Base-by-base conservation (phyloP, 176 grass and related monocot species). In the Ensete glaucum region DNA sequence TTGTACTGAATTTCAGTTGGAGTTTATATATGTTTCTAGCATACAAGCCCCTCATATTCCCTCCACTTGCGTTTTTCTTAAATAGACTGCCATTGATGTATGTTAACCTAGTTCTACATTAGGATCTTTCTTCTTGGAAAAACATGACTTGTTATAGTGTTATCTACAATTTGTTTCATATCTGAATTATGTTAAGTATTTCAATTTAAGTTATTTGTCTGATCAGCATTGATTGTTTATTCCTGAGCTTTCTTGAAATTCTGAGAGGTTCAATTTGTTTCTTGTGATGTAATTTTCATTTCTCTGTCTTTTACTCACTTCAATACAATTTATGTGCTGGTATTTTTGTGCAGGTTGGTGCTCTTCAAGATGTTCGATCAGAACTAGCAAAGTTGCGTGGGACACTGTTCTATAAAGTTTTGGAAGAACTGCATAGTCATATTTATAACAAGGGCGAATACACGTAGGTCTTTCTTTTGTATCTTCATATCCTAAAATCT, bases 301-400 rank as follows among this genome's bases (percentile, higher is more conserved):
- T 20, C 14, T 70, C 20, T 69, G 15, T 17, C 1, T 19, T 50
- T 10, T 8, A 19, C 15, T 65, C 6, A 53, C 48, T 51, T 62
- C 25, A 1, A 13, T 53, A 64, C 16, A 64, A 65, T 52, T 63
- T 1, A 69, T 75, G 11, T 79, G 51, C 26, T 86, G 54, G 52
- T 70, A 69, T 60, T 70, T 71, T 77, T 86, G 75, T 92, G 62
- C 86, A 97, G 94, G 90, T 98, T 86, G 95, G 95, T 81, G 90
- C 95, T 78, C 90, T 99, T 89, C 95, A 99, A 91, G 95, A 99
- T 89, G 84, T 99, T 82, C 90, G 90, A 73, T 91, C 90, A 76
- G 95, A 99, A 85, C 78, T 99, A 78, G 83, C 80, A 76, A 99
- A 99, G 82, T 81, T 91, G 78, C 90, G 88, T 27, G 95, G 90